phyloP scores from a whole-genome alignment of 371 early-diverging fungal species.

The Mortierella polycephala region DNA sequence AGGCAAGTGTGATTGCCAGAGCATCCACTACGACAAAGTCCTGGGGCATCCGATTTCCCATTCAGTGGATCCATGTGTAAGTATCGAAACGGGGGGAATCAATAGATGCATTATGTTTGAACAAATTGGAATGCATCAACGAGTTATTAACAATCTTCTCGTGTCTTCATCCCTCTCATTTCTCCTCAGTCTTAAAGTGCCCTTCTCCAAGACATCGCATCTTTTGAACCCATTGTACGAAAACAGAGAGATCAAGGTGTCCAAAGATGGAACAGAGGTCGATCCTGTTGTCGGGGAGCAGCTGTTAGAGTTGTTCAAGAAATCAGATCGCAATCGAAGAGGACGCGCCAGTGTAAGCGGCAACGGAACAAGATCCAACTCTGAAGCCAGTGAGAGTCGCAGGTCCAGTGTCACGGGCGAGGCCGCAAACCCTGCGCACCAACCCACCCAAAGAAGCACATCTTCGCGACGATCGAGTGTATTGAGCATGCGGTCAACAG shows the following conservation, averaged over 20 bases:
- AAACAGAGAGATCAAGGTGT: slow-evolving; percentile 62
- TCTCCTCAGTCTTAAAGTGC: slow-evolving; percentile 56
- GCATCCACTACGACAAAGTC: slow-evolving; percentile 49
- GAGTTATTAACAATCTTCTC: neutral
- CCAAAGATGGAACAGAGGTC: slow-evolving; percentile 66
- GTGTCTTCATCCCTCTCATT: neutral
- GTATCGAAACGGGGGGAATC: neutral
- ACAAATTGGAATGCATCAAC: neutral
- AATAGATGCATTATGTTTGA: neutral
- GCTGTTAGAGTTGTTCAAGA: slow-evolving; percentile 55
- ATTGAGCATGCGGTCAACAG: slow-evolving; percentile 31
- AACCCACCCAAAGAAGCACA: slow-evolving; percentile 16
- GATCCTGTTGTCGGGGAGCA: slow-evolving; percentile 59
- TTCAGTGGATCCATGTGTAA: slow-evolving; percentile 49
- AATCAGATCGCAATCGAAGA: slow-evolving; percentile 3
- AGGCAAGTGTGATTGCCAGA: slow-evolving; percentile 33
- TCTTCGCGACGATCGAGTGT: slow-evolving; percentile 43
- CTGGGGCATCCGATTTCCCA: slow-evolving; percentile 44
- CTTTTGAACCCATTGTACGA: slow-evolving; percentile 62
- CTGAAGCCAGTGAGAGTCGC: slow-evolving; percentile 37
- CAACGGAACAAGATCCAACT: slow-evolving; percentile 18
- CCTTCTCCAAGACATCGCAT: slow-evolving; percentile 59
- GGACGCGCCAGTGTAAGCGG: slow-evolving; percentile 26
- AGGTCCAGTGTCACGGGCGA: slow-evolving; percentile 37
- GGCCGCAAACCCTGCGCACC: slow-evolving; percentile 7